These are phyloP conservation scores for Inga leiocalycina DNA, from an alignment of 306 rosid genomes.

Conservation along the genomic window DNA sequence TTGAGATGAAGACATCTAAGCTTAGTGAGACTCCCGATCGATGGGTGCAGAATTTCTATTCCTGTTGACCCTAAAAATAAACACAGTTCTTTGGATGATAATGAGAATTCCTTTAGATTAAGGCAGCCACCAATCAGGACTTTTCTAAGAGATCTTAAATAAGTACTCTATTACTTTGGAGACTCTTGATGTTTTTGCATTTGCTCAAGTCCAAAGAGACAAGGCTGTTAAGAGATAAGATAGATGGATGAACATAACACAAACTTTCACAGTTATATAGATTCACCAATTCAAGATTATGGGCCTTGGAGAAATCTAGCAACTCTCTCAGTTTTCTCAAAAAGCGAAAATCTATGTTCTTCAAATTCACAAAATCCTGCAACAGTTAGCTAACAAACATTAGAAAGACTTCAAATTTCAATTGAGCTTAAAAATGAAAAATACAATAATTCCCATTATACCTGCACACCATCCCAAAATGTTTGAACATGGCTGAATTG, in stretches of 20 bases:
- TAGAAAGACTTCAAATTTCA: not conserved
- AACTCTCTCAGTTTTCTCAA: not conserved
- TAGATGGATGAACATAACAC: not conserved
- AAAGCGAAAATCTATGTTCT: not conserved
- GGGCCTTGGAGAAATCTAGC: slow-evolving; percentile 28
- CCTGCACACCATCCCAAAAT: slow-evolving; percentile 29
- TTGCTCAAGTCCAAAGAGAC: not conserved
- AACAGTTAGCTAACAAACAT: not conserved
- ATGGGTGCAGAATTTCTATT: slow-evolving; percentile 10
- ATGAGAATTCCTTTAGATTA: slow-evolving; percentile 16
- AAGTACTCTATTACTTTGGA: slow-evolving; percentile 14
- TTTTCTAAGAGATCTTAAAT: not conserved
- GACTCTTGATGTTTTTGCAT: slow-evolving; percentile 13
- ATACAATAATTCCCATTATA: not conserved
- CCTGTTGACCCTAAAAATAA: not conserved
- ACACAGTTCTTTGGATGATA: not conserved
- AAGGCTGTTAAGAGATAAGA: not conserved
- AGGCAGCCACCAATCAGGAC: not conserved
- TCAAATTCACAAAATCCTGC: slow-evolving; percentile 2
- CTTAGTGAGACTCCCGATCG: slow-evolving; percentile 18
- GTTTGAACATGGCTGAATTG: not conserved
- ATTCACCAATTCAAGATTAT: slow-evolving; percentile 20
- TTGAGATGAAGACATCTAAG: slow-evolving; percentile 5
- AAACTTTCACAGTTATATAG: slow-evolving; percentile 12
- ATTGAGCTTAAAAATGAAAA: too few species aligned